A percentile compares a stretch with the other conserved stretches of the same genome.
Evolutionary conservation across 2,329 filamentous ascomycete genomes (phyloP).

Genomic region (Stachybotrys elegans): DNA sequence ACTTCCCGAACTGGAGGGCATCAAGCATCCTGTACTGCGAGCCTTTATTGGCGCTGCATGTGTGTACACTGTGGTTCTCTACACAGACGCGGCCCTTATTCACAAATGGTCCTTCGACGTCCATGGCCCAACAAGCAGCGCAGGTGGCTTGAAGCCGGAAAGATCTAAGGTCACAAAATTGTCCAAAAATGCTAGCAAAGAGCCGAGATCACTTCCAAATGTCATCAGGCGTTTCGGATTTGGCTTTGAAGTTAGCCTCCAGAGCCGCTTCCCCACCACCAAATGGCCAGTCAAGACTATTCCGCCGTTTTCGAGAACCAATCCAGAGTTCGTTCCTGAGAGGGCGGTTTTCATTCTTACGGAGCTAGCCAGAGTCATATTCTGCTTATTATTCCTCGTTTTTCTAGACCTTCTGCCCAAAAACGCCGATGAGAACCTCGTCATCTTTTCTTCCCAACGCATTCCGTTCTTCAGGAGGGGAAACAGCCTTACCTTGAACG

Average conservation of each 20-base stretch:
- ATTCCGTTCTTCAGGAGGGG: not conserved
- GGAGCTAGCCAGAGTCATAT: not conserved
- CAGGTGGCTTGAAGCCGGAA: not conserved
- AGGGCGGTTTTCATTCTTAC: not conserved
- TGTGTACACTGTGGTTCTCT: not conserved
- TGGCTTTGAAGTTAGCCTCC: not conserved
- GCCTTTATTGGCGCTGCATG: not conserved
- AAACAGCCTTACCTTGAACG: not conserved
- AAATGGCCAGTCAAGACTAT: not conserved
- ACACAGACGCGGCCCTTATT: not conserved
- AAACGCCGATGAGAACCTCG: not conserved
- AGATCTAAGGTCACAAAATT: not conserved
- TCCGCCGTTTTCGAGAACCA: not conserved
- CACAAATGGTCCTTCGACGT: not conserved
- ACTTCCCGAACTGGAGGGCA: not conserved
- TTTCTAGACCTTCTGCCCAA: not conserved
- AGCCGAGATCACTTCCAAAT: not conserved
- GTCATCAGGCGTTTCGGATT: not conserved
- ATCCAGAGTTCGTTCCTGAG: not conserved
- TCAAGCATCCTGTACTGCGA: not conserved
- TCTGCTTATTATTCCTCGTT: not conserved
- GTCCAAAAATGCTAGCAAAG: not conserved
- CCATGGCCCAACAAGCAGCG: not conserved
- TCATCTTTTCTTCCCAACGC: not conserved
- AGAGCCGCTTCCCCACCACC: not conserved